Conservation (phyloP, 768 basidiomycete species). For the Macrolepiota albuminosa region DNA sequence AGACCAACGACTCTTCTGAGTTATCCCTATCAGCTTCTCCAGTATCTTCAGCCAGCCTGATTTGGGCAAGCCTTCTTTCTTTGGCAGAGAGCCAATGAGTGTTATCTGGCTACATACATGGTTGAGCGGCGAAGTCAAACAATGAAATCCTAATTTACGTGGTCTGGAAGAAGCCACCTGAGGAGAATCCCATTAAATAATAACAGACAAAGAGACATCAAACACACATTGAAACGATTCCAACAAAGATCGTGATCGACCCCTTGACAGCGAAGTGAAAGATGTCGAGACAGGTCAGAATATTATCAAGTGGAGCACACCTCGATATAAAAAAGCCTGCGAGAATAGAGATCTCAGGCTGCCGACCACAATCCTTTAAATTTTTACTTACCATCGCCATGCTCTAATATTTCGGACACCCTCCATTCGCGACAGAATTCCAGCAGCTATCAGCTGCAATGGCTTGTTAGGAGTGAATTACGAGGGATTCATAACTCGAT, state of each 20-base stretch:
- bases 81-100: constrained; percentile 51
- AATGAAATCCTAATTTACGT: constrained; percentile 29
- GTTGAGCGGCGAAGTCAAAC: not conserved
- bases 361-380: not conserved
- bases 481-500: too few relatives aligned
- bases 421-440: constrained; percentile 65
- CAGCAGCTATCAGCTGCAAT: constrained; percentile 61
- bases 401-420: constrained; percentile 59
- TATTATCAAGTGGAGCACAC: constrained; percentile 21
- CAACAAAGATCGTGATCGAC: constrained; percentile 55
- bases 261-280: constrained; percentile 34
- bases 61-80: constrained; percentile 54
- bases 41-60: constrained; percentile 60
- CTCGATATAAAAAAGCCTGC: constrained; percentile 69
- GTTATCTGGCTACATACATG: constrained; percentile 44
- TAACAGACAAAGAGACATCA: too few relatives aligned
- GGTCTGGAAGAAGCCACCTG: constrained; percentile 57
- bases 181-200: not conserved
- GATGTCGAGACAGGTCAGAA: not conserved
- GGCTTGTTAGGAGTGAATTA: not conserved
- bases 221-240: constrained; percentile 48
- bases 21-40: constrained; percentile 63
- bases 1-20: constrained; percentile 47
- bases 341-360: not conserved
- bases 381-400: constrained; percentile 53